Evolutionary conservation across 768 basidiomycete species (phyloP), one percentile per base, ranked within the genome.

Genomic region (Russula abietina): DNA sequence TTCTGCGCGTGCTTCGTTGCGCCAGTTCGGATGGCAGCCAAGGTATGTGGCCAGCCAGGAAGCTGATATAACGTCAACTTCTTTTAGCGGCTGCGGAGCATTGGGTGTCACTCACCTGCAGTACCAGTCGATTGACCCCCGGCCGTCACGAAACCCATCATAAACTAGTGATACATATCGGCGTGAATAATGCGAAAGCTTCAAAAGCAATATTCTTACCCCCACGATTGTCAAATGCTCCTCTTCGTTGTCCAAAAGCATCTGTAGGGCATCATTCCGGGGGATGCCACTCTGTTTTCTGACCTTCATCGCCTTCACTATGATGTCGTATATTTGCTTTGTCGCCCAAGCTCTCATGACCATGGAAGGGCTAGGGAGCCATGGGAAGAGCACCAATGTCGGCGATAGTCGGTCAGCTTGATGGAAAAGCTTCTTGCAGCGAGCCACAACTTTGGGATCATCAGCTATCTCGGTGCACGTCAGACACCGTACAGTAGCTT

Each of bases 121-220:
- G 87, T 86, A 12, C 88, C 88, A 50, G 88, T 89, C 14, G 89
- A 87, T 69, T 88, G 80, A 41, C 88, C 85, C n/a, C 89, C 89
- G 38, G 89, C 89, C 60, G 89, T 86, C 58, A 91, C 76, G 17
- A 91, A 75, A 33, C 89, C 89, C 85, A 90, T 89, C 62, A 89
- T 87, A 91, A 91, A 90, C 88, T 89, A 62, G 66, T 56, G 57
- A 67, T 55, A 36, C 60, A 61, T 32, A 57, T 65, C 68, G 66
- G 68, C 65, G 51, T 28, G 57, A 55, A 59, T 43, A 50, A 38
- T 38, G 41, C 51, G 12, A 28, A 55, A n/a, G 48, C 46, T 22
- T 61, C 30, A 49, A 24, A 56, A 33, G 28, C 48, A 60, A 61
- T 52, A 24, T 41, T 75, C 80, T 70, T 74, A 89, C 88, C 62